phyloP scores from a whole-genome alignment of 768 basidiomycete genomes.

The Boletus fagicola region DNA sequence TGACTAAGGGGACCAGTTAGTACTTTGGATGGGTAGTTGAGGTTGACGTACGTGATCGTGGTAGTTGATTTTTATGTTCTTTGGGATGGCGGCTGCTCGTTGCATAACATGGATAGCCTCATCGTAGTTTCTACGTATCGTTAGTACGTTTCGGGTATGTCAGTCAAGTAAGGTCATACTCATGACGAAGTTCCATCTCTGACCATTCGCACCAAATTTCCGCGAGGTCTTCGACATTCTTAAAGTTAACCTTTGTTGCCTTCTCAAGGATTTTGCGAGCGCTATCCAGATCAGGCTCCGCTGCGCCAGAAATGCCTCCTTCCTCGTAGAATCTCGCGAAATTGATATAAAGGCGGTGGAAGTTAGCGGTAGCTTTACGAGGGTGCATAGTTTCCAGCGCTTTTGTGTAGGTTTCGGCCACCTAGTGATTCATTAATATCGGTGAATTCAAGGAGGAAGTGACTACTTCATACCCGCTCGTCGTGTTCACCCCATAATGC shows the following conservation, averaged over 20 bases:
- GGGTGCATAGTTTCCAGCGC: slow-evolving; percentile 88
- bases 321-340: slow-evolving; percentile 99
- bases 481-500: slow-evolving; percentile 93
- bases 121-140: slow-evolving; percentile 79
- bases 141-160: slow-evolving; percentile 10
- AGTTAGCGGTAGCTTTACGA: slow-evolving; percentile 84
- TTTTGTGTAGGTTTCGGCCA: slow-evolving; percentile 88
- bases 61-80: slow-evolving; percentile 86
- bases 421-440: slow-evolving; percentile 42
- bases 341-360: slow-evolving; percentile 88
- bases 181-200: slow-evolving; percentile 94
- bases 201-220: slow-evolving; percentile 99
- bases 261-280: slow-evolving; percentile 94
- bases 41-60: slow-evolving; percentile 79
- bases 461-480: slow-evolving; percentile 61
- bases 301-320: slow-evolving; percentile 77
- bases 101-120: slow-evolving; percentile 96
- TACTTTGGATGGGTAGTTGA: background rate
- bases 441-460: background rate
- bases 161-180: slow-evolving; percentile 52
- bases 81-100: slow-evolving; percentile 87
- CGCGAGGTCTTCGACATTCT: slow-evolving; percentile 94
- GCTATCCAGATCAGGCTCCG: slow-evolving; percentile 78
- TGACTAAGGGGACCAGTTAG: slow-evolving; percentile 45
- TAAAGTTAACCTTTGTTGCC: slow-evolving; percentile 88